Conservation (phyloP, 169 alveolate species). For the Eimeria mitis region DNA sequence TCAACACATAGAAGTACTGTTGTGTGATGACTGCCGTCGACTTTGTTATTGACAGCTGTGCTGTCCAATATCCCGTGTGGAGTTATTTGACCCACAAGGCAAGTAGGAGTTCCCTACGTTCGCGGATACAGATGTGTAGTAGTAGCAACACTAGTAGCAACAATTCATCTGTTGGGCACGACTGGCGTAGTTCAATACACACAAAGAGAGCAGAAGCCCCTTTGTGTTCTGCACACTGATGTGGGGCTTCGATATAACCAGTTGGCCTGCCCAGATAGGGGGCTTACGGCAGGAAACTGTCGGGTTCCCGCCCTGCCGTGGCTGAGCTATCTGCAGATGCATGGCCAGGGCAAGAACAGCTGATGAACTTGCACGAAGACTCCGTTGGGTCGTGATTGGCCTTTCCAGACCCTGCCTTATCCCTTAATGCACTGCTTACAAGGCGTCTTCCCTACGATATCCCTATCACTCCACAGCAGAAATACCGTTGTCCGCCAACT, state of each 20-base stretch:
- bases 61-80: background rate
- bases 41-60: slow-evolving; percentile 3
- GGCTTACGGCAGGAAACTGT: background rate
- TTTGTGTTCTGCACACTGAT: background rate
- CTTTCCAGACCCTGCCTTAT: background rate
- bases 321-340: background rate
- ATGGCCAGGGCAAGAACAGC: background rate
- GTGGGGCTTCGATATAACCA: background rate
- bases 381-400: background rate
- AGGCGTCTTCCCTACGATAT: too few relatives aligned
- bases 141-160: background rate
- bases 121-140: background rate
- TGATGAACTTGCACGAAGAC: background rate
- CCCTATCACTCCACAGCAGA: background rate
- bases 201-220: background rate
- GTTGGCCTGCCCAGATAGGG: background rate
- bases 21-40: background rate
- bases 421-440: background rate
- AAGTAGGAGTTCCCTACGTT: background rate
- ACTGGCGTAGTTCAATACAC: background rate
- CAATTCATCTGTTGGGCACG: background rate
- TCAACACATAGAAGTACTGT: background rate
- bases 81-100: background rate
- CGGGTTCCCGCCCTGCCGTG: background rate
- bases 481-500: background rate